phyloP scores from a whole-genome alignment of 1,139 yeast genomes.

The Candida dubliniensis region DNA sequence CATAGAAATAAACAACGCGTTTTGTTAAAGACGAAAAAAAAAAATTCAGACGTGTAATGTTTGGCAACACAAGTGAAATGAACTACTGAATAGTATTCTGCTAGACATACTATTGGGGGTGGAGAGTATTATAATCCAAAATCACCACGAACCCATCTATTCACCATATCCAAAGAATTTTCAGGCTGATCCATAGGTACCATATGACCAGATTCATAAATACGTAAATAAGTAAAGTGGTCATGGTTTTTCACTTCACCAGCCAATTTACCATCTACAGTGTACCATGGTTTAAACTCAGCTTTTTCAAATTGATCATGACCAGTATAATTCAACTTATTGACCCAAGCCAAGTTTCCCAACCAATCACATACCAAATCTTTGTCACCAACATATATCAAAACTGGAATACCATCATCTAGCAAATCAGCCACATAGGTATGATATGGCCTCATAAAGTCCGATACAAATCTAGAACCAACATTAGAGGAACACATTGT shows the following conservation, averaged over 20 bases:
- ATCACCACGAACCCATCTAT: conserved; percentile 39
- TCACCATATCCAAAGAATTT: conserved; percentile 44
- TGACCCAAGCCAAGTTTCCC: conserved; percentile 77
- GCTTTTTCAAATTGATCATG: conserved; percentile 44
- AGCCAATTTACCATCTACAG: conserved; percentile 33
- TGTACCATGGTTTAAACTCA: conserved; percentile 41
- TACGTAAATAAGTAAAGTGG: conserved; percentile 45
- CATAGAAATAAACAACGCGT: not conserved
- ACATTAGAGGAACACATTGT: conserved; percentile 83
- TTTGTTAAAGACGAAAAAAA: not conserved
- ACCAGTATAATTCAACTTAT: conserved; percentile 64
- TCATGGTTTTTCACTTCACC: conserved; percentile 47
- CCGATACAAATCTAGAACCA: conserved; percentile 72
- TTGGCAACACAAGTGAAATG: not conserved
- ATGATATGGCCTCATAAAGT: conserved; percentile 79
- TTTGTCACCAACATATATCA: conserved; percentile 81
- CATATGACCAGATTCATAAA: conserved; percentile 50
- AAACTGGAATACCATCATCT: conserved; percentile 60
- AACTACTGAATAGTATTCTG: not conserved
- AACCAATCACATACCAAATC: conserved; percentile 85
- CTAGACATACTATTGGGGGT: not conserved
- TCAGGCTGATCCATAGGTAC: conserved; percentile 49
- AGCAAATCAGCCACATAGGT: conserved; percentile 60
- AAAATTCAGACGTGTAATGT: not conserved
- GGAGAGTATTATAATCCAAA: conserved; percentile 1